These are phyloP conservation scores for Pichia sp. DNA, from an alignment of 1,139 yeast genomes.

Conservation along the genomic window DNA sequence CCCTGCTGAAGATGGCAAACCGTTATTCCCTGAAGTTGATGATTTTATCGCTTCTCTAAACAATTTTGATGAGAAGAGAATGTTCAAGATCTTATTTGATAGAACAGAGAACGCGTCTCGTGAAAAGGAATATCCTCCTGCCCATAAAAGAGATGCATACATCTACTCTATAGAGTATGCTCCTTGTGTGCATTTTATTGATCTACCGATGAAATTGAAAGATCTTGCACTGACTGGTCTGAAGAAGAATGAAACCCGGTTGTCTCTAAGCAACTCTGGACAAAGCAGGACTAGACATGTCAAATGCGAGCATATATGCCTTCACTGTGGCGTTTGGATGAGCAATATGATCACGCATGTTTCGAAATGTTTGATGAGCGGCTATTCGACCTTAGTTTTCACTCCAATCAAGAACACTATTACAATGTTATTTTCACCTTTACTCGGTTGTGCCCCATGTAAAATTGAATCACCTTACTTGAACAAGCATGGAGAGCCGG, in stretches of 20 bases:
- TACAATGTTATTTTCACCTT: slow-evolving; percentile 9
- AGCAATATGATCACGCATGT: slow-evolving; percentile 11
- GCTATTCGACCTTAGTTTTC: slow-evolving; percentile 18
- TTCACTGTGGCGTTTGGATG: slow-evolving; percentile 21
- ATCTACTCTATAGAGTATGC: slow-evolving; percentile 18
- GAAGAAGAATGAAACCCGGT: slow-evolving; percentile 3
- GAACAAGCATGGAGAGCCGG: slow-evolving; percentile 68
- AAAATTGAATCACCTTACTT: slow-evolving; percentile 47
- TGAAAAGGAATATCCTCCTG: not conserved
- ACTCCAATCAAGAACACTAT: slow-evolving; percentile 22
- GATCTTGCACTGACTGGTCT: slow-evolving; percentile 14
- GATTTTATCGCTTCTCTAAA: too few relatives aligned
- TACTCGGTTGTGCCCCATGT: slow-evolving; percentile 3
- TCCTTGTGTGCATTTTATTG: slow-evolving; percentile 15
- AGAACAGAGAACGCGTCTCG: too few relatives aligned
- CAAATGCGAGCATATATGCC: slow-evolving; percentile 16
- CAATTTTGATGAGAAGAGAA: too few relatives aligned
- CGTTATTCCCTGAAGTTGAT: slow-evolving; percentile 8
- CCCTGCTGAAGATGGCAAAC: slow-evolving; percentile 3
- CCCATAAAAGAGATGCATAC: slow-evolving; percentile 6
- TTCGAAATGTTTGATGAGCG: slow-evolving; percentile 17
- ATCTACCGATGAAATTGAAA: slow-evolving; percentile 20
- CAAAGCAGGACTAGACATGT: slow-evolving; percentile 9
- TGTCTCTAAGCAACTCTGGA: slow-evolving; percentile 1
- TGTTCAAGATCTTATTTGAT: too few relatives aligned